These are phyloP conservation scores for Metschnikowia gruessii DNA, from an alignment of 805 yeast species.

Conservation along the genomic window DNA sequence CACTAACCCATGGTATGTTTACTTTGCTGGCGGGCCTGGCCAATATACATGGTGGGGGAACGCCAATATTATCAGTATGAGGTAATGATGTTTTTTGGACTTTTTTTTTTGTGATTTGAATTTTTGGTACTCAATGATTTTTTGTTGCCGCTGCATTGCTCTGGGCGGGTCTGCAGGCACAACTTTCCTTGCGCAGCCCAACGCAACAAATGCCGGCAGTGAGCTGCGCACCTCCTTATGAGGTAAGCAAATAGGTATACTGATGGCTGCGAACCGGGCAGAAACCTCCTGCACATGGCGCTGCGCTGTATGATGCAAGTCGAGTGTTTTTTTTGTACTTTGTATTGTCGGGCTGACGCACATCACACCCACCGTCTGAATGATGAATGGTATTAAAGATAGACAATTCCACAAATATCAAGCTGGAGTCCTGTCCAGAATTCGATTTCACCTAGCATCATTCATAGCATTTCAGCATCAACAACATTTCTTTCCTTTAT, in stretches of 20 bases:
- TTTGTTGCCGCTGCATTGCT: slow-evolving; percentile 3
- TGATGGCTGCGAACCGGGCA: slow-evolving; percentile 16
- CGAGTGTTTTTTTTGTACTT: slow-evolving; percentile 4
- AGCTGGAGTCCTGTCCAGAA: no score
- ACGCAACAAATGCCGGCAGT: neutral
- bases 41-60: neutral
- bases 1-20: neutral
- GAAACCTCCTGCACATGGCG: slow-evolving; percentile 7
- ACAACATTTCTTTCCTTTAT: no score
- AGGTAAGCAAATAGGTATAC: neutral
- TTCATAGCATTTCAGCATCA: neutral
- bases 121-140: neutral
- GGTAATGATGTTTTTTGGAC: no score
- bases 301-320: slow-evolving; percentile 10
- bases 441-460: neutral
- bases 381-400: slow-evolving; percentile 10
- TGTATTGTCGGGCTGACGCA: slow-evolving; percentile 10
- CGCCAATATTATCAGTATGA: neutral
- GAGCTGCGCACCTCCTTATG: neutral
- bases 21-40: neutral
- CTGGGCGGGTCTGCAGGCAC: slow-evolving; percentile 1
- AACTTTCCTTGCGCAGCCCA: neutral
- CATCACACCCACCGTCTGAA: slow-evolving; percentile 4
- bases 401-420: slow-evolving; percentile 5
- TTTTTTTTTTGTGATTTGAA: no score